phyloP scores from a whole-genome alignment of 148 eudicot genomes.

The Vaccinium macrocarpon region DNA sequence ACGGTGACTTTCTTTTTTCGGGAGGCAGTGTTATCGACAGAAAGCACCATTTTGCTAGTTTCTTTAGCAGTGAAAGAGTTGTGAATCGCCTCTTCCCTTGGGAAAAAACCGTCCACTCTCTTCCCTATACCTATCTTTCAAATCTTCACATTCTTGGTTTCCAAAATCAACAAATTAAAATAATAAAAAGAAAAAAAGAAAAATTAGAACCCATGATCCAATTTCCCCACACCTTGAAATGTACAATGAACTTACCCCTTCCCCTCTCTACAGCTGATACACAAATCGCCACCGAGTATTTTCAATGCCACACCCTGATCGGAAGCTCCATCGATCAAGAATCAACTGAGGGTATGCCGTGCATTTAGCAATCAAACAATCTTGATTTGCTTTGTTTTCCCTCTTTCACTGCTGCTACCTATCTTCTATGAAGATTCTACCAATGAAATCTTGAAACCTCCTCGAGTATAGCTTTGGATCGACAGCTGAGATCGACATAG shows the following conservation, averaged over 20 bases:
- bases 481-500: slow-evolving; percentile 86
- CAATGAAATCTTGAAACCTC: slow-evolving; percentile 80
- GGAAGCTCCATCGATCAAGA: background rate
- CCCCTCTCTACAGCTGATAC: slow-evolving; percentile 22
- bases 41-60: slow-evolving; percentile 74
- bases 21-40: slow-evolving; percentile 75
- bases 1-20: slow-evolving; percentile 76
- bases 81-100: slow-evolving; percentile 56
- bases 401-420: slow-evolving; percentile 26
- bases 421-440: slow-evolving; percentile 79
- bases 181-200: background rate
- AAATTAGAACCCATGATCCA: slow-evolving; percentile 16
- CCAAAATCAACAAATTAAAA: slow-evolving; percentile 22
- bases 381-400: background rate
- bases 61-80: slow-evolving; percentile 65
- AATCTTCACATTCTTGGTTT: slow-evolving; percentile 27
- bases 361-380: slow-evolving; percentile 10
- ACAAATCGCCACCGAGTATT: background rate
- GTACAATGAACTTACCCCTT: slow-evolving; percentile 26
- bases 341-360: slow-evolving; percentile 6
- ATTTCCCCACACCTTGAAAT: slow-evolving; percentile 20
- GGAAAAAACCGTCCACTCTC: slow-evolving; percentile 19
- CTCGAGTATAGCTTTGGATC: slow-evolving; percentile 91
- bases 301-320: background rate
- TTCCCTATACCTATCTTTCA: slow-evolving; percentile 31